phyloP scores from a whole-genome alignment of 495 filamentous ascomycete genomes.

The Podospora sp. region DNA sequence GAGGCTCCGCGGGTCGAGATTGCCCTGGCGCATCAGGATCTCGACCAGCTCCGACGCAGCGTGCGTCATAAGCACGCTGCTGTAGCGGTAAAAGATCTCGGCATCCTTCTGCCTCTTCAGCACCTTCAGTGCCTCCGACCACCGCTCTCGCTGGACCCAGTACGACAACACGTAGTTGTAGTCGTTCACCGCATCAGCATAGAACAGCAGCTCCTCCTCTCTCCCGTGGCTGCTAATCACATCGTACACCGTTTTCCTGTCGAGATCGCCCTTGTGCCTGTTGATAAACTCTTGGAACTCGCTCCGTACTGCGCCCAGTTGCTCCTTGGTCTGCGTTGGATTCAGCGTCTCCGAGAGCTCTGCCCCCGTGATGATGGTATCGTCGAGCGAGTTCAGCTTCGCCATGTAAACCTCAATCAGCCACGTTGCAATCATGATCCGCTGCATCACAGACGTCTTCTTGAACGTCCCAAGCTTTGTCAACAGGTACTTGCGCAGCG shows the following conservation, averaged over 20 bases:
- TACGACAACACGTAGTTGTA: slow-evolving; percentile 94
- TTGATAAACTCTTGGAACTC: slow-evolving; percentile 89
- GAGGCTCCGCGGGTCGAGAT: slow-evolving; percentile 82
- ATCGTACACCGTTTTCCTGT: slow-evolving; percentile 90
- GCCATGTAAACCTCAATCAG: slow-evolving; percentile 96
- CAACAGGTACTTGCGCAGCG: slow-evolving; percentile 84
- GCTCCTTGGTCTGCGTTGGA: slow-evolving; percentile 67
- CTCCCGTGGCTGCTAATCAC: slow-evolving; percentile 94
- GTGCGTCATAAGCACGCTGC: slow-evolving; percentile 93
- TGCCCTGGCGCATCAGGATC: slow-evolving; percentile 87
- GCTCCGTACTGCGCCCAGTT: slow-evolving; percentile 65
- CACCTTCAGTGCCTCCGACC: slow-evolving; percentile 85
- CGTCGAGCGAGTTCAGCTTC: slow-evolving; percentile 91
- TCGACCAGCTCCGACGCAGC: slow-evolving; percentile 82
- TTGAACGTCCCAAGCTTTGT: slow-evolving; percentile 82
- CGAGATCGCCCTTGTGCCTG: slow-evolving; percentile 81
- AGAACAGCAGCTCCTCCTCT: slow-evolving; percentile 88
- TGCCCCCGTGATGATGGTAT: slow-evolving; percentile 87
- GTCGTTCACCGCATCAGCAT: slow-evolving; percentile 83
- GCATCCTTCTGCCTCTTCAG: slow-evolving; percentile 88
- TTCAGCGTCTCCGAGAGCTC: slow-evolving; percentile 74
- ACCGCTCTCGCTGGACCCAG: slow-evolving; percentile 95
- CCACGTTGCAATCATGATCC: slow-evolving; percentile 94
- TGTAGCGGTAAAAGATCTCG: slow-evolving; percentile 93
- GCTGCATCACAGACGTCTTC: slow-evolving; percentile 84